Percentiles rank a stretch among this genome's conserved stretches.
Evolutionary conservation across 768 basidiomycete genomes (phyloP).

Genomic region (Xanthoconium stramineum): DNA sequence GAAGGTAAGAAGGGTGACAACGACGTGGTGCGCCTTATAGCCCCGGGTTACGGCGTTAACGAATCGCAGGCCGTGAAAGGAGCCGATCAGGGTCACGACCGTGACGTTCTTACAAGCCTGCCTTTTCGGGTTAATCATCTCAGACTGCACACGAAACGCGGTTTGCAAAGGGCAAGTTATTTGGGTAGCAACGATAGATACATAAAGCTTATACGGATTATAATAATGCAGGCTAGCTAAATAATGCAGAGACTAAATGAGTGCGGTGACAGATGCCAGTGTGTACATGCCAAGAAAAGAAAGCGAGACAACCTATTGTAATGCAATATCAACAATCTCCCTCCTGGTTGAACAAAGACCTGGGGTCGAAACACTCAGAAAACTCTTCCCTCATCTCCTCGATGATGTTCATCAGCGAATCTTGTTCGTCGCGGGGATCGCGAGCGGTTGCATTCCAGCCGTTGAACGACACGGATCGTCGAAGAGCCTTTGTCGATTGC

Average conservation of each 20-base stretch:
- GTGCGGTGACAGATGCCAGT: neutral
- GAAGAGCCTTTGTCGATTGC: conserved; percentile 10
- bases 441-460: conserved; percentile 4
- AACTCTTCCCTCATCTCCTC: conserved; percentile 19
- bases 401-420: conserved; percentile 15
- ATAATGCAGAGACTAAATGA: neutral
- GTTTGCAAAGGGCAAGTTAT: neutral
- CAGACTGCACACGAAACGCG: too few species aligned
- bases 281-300: neutral
- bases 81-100: neutral
- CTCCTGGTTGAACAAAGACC: conserved; percentile 11
- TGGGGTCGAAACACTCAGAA: conserved; percentile 16
- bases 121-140: neutral
- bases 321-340: conserved; percentile 3
- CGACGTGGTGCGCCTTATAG: conserved; percentile 6
- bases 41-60: neutral
- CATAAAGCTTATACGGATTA: neutral
- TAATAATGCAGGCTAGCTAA: neutral
- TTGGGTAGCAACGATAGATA: too few species aligned
- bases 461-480: conserved; percentile 27
- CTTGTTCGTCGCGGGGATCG: neutral
- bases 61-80: neutral
- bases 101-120: neutral
- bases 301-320: neutral
- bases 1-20: conserved; percentile 2